Evolutionary conservation across 1,139 yeast species (phyloP).

Genomic region (Scheffersomyces insectosa): DNA sequence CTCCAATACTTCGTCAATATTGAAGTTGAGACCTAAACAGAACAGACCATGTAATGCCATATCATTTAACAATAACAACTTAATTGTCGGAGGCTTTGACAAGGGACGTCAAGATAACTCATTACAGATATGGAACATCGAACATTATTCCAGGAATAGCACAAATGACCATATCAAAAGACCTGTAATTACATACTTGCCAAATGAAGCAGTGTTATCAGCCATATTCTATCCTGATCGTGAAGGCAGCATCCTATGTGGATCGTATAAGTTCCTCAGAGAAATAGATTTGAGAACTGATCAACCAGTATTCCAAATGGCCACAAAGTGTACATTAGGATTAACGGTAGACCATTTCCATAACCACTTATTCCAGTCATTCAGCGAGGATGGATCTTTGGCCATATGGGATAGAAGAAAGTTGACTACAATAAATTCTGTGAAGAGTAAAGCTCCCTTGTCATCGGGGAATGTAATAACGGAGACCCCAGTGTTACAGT

Average conservation of each 20-base stretch:
- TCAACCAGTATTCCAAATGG: constrained; percentile 72
- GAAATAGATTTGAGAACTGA: constrained; percentile 75
- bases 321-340: constrained; percentile 72
- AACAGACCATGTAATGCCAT: constrained; percentile 75
- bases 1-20: constrained; percentile 33
- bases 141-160: constrained; percentile 48
- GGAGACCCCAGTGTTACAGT: constrained; percentile 64
- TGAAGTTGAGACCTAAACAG: constrained; percentile 63
- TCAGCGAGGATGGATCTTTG: constrained; percentile 81
- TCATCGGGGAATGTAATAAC: constrained; percentile 25
- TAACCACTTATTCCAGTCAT: constrained; percentile 66
- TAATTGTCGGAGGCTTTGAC: constrained; percentile 80
- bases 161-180: constrained; percentile 47
- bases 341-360: constrained; percentile 68
- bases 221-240: constrained; percentile 66
- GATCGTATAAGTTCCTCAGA: constrained; percentile 75
- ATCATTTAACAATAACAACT: constrained; percentile 63
- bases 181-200: constrained; percentile 62
- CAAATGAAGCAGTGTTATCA: constrained; percentile 75
- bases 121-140: constrained; percentile 80
- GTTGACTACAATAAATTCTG: constrained; percentile 29
- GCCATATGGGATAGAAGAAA: constrained; percentile 87
- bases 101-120: constrained; percentile 78
- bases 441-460: constrained; percentile 12
- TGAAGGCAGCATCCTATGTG: constrained; percentile 60